Base-by-base conservation (phyloP, 805 yeast species). In the Barnettozyma botsteinii region DNA sequence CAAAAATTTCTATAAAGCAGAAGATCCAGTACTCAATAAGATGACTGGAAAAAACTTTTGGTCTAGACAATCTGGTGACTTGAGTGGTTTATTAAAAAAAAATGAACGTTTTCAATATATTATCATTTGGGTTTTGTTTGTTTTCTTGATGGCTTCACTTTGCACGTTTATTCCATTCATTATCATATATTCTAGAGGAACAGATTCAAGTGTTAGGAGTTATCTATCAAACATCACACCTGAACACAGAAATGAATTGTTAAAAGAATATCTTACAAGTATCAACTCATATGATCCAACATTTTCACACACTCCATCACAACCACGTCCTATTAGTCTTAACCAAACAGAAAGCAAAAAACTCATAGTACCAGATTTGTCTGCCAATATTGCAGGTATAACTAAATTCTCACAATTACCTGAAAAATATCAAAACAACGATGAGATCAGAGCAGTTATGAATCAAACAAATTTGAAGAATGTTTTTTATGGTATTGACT, bases 401-500 rank as follows among this genome's bases (percentile, higher is more conserved):
- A 60, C 61, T 33, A 32, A 42, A 2, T 61, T 62, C 45, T 37
- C 47, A 1, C 62, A 66, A 6, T 51, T 73, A 18, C 65, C 60
- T 28, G 41, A 53, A 2, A 47, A 47, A 17, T 71, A 61, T 38
- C 56, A 55, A 21, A 45, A 50, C 1, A 71, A 67, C 37, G 32
- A 41, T 3, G 71, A 69, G 38, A 51, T 73, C 1, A 41, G 53
- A 18, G 39, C 50, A 0, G 46, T 72, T n/a, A 63, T 73, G 72
- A 53, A 52, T 10, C 53, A 65, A 18, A 46, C 53, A 13, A 34
- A 49, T 13, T 50, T 67, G 24, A 49, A 49, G 8, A 61, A 64
- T 33, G 62, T 66, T 2, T 75, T 81, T 45, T 66, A 72, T 48
- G 86, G 87, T 0, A 44, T 81, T 14, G 73, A 75, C 17, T 81